A percentile compares a stretch with the other conserved stretches of the same genome.
Evolutionary conservation across 257 asterid genomes (phyloP).

Genomic region (Solanum verrucosum): DNA sequence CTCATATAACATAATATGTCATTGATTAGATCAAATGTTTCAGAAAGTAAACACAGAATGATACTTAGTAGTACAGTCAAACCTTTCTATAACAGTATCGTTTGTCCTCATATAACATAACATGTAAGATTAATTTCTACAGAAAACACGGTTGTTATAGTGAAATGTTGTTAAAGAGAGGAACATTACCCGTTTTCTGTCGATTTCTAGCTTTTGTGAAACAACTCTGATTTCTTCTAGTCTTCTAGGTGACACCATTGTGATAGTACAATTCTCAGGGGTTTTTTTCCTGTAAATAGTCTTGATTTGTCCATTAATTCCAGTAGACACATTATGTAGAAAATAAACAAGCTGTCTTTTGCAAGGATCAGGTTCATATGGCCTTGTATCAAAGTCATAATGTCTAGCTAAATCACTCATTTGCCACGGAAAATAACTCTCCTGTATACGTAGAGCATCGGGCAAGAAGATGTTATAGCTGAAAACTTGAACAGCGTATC

Average conservation of each 20-base stretch:
- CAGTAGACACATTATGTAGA: slow-evolving; percentile 22
- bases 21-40: background rate
- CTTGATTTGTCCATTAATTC: slow-evolving; percentile 20
- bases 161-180: background rate
- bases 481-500: slow-evolving; percentile 57
- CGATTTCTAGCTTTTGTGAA: slow-evolving; percentile 16
- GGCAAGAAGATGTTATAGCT: slow-evolving; percentile 49
- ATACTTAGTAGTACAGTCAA: background rate
- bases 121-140: background rate
- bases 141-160: background rate
- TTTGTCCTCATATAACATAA: background rate
- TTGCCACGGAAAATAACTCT: slow-evolving; percentile 66
- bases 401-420: slow-evolving; percentile 45
- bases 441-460: slow-evolving; percentile 43
- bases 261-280: slow-evolving; percentile 30
- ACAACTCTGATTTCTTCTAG: slow-evolving; percentile 33
- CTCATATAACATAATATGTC: background rate
- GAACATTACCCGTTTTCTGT: slow-evolving; percentile 36
- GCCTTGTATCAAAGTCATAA: slow-evolving; percentile 54
- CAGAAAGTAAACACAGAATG: background rate
- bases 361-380: slow-evolving; percentile 43
- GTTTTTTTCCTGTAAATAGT: slow-evolving; percentile 29
- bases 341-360: slow-evolving; percentile 49
- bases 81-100: background rate
- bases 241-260: slow-evolving; percentile 15